phyloP scores from a whole-genome alignment of 306 rosid genomes.

The Elaeagnus macrophylla region DNA sequence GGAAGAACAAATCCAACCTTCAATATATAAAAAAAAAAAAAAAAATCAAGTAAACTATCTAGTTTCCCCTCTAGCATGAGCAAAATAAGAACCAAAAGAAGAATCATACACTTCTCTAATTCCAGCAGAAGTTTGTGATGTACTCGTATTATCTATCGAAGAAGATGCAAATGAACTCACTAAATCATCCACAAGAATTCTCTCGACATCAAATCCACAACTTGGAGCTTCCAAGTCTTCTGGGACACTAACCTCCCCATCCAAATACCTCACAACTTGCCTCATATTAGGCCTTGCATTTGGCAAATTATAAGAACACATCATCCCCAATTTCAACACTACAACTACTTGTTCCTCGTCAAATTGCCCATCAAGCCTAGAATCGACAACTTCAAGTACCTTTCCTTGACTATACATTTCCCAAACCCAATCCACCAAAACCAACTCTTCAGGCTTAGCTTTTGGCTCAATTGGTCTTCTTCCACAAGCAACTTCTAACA shows the following conservation, averaged over 20 bases:
- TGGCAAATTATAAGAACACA: constrained; percentile 24
- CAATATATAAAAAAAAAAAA: too few relatives aligned
- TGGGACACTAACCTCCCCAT: constrained; percentile 12
- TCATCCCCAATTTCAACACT: constrained; percentile 29
- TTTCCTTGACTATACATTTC: constrained; percentile 12
- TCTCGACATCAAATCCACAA: too few relatives aligned
- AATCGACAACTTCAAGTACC: constrained; percentile 16
- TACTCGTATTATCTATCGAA: too few relatives aligned
- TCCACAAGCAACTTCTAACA: constrained; percentile 31
- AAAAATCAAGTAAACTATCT: too few relatives aligned
- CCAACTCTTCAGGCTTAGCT: not conserved
- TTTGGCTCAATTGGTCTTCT: constrained; percentile 24
- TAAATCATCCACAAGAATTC: too few relatives aligned
- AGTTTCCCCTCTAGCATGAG: too few relatives aligned
- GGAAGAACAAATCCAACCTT: too few relatives aligned
- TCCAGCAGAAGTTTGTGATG: too few relatives aligned
- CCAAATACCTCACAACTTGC: constrained; percentile 28
- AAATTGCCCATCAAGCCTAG: constrained; percentile 6
- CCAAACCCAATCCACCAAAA: constrained; percentile 27
- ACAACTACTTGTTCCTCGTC: constrained; percentile 24
- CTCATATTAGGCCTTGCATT: constrained; percentile 25
- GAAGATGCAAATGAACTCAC: too few relatives aligned
- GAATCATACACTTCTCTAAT: too few relatives aligned
- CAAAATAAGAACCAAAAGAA: too few relatives aligned
- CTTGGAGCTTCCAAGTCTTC: not conserved